These are phyloP conservation scores for Arthroderma sp. DNA, from an alignment of 2,329 filamentous ascomycete species.

Conservation along the genomic window DNA sequence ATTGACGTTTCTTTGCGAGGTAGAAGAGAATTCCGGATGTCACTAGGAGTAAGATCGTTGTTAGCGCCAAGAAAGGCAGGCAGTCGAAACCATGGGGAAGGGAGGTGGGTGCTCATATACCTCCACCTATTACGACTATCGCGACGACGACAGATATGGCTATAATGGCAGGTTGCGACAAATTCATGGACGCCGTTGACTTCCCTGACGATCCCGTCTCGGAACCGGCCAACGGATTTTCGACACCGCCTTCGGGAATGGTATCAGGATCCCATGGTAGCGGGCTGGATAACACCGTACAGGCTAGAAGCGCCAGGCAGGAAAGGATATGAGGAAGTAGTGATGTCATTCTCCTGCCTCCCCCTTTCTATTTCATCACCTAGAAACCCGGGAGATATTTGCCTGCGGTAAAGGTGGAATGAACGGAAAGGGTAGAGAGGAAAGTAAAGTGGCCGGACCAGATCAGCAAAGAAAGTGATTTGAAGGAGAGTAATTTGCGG, in stretches of 20 bases:
- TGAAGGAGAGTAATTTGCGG: no score
- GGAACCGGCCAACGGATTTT: conserved; percentile 17
- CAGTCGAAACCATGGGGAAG: conserved; percentile 6
- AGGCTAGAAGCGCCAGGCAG: not conserved
- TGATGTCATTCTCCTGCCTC: not conserved
- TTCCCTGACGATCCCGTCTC: conserved; percentile 53
- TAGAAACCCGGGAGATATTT: not conserved
- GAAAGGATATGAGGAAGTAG: not conserved
- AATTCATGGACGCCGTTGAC: conserved; percentile 44
- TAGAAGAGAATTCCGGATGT: conserved; percentile 58
- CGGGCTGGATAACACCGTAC: not conserved
- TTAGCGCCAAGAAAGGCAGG: not conserved
- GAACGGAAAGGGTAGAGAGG: no score
- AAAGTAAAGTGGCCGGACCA: no score
- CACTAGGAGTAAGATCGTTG: conserved; percentile 31
- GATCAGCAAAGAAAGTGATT: no score
- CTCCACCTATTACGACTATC: conserved; percentile 52
- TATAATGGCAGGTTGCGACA: conserved; percentile 57
- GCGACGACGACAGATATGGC: conserved; percentile 64
- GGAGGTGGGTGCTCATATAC: conserved; percentile 36
- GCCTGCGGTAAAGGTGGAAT: not conserved
- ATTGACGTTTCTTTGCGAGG: conserved; percentile 71
- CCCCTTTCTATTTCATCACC: not conserved
- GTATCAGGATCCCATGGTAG: not conserved
- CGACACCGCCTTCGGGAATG: conserved; percentile 5